Evolutionary conservation across 306 rosid species (phyloP), one percentile per base, ranked within the genome.

Genomic region (Quercus berberidifolia): DNA sequence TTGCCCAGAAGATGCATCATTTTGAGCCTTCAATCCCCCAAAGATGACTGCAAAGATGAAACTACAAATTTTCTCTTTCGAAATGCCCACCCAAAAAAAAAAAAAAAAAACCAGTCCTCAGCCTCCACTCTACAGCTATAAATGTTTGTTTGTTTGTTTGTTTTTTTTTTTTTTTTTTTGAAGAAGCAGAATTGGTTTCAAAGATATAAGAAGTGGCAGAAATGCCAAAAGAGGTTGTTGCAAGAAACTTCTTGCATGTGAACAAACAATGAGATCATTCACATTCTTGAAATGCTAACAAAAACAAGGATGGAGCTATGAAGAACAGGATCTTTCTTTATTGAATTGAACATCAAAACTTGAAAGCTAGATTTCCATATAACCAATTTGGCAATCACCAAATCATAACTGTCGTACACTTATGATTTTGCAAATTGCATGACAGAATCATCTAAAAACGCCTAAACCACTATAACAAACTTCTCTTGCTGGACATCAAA

Each of bases 11-110:
- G 90, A 83, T 80, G 90, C 93, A 83, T 96, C 96, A 75, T 76
- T 88, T 85, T 96, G 96, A 43, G 90, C 90, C 88, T 90, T 90
- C 82, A 96, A 74, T 46, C 96, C 85, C 57, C 93, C 97, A 21
- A 83, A 93, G 90, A 85, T 91, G 78, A 88, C 98, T 93, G 98
- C 67, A 85, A 81, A 80, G 46, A 38, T 38, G 46, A 38, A 38
- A 38, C 46, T 38, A 7, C 11, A 38, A 38, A 38, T 38, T 38
- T 7, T 38, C 11, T 38, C 11, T 38, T 38, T 38, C 11, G 0
- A 38, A 38, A 38, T 38, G 46, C 43, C 43, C 43, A 38, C 9
- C 9, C 1, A 38, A 1, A 6, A 35, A 35, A 35, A 6, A 38
- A 38, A 35, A 6, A 0, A 9, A 25, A 25, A 25, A 25, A 25